These are phyloP conservation scores for Paecilomyces niveus DNA, from an alignment of 2,329 filamentous ascomycete species.

Conservation along the genomic window DNA sequence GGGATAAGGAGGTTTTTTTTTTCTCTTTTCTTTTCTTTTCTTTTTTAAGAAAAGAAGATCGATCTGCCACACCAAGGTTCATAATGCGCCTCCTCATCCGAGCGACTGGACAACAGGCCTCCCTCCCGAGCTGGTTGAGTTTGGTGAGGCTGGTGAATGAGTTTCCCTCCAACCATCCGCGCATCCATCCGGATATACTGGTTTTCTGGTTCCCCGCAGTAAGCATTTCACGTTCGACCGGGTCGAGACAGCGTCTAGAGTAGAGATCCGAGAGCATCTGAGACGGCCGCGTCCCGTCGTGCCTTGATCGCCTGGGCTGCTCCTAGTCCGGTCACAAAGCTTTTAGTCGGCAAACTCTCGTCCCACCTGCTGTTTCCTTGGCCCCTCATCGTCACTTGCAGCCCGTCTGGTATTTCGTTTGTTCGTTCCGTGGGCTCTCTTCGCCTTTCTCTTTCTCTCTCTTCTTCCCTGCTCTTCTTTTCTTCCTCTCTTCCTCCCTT, in stretches of 20 bases:
- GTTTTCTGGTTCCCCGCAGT: neutral
- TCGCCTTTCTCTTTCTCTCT: constrained; percentile 3
- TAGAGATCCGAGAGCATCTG: neutral
- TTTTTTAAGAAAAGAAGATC: neutral
- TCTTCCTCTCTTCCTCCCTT: constrained; percentile 10
- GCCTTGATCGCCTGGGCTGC: neutral
- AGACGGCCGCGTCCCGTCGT: constrained; percentile 2
- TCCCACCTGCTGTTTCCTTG: constrained; percentile 11
- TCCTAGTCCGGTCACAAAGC: neutral
- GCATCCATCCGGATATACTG: neutral
- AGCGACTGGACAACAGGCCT: neutral
- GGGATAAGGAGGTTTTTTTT: neutral
- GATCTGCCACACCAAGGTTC: neutral
- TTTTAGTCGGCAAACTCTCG: constrained; percentile 13
- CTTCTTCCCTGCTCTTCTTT: constrained; percentile 9
- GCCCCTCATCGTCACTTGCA: constrained; percentile 13
- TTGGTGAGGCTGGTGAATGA: neutral
- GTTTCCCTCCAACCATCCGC: neutral
- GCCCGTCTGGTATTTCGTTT: constrained; percentile 11
- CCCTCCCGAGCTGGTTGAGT: neutral
- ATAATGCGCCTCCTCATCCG: neutral
- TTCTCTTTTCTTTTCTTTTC: too few relatives aligned
- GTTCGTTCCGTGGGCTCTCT: constrained; percentile 13
- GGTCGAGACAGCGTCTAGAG: too few relatives aligned
- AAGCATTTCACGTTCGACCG: too few relatives aligned